Percentiles rank a stretch among this genome's conserved stretches.
phyloP scores from a whole-genome alignment of 352 stramenopile genomes.

The Phytophthora uliginosa region DNA sequence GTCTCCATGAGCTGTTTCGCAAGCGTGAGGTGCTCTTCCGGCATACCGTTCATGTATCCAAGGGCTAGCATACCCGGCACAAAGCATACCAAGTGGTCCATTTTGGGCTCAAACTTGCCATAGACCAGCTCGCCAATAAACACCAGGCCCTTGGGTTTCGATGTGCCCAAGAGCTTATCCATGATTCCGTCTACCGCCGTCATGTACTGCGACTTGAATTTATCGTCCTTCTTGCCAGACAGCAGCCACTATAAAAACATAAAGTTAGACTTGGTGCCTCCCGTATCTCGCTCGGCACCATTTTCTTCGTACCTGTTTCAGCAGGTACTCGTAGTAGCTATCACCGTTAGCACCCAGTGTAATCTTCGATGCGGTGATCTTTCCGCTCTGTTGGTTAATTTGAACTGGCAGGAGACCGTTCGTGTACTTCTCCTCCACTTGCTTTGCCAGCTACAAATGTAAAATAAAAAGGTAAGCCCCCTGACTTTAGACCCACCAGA shows the following conservation, averaged over 20 bases:
- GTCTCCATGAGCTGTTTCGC: conserved; percentile 85
- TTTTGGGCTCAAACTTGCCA: conserved; percentile 67
- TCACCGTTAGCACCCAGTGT: conserved; percentile 80
- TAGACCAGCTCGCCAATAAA: conserved; percentile 80
- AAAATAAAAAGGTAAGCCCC: neutral
- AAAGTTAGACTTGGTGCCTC: neutral
- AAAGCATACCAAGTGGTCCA: conserved; percentile 95
- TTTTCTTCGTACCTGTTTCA: conserved; percentile 69
- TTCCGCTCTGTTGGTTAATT: conserved; percentile 53
- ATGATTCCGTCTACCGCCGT: conserved; percentile 73
- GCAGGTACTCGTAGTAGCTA: conserved; percentile 90
- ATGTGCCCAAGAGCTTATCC: conserved; percentile 60
- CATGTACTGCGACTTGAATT: conserved; percentile 77
- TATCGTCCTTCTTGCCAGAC: conserved; percentile 78
- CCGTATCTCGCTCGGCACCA: neutral
- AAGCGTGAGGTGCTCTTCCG: conserved; percentile 68
- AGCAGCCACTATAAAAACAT: conserved; percentile 61
- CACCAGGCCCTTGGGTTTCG: conserved; percentile 64
- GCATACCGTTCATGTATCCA: conserved; percentile 79
- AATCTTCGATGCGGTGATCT: conserved; percentile 61
- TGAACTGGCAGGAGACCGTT: conserved; percentile 67
- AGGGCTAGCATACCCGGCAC: conserved; percentile 90
- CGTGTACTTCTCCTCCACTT: conserved; percentile 64
- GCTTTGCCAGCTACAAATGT: conserved; percentile 47
- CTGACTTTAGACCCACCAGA: neutral